Conservation (phyloP, 495 filamentous ascomycete genomes). For the Sphaerosporella brunnea region DNA sequence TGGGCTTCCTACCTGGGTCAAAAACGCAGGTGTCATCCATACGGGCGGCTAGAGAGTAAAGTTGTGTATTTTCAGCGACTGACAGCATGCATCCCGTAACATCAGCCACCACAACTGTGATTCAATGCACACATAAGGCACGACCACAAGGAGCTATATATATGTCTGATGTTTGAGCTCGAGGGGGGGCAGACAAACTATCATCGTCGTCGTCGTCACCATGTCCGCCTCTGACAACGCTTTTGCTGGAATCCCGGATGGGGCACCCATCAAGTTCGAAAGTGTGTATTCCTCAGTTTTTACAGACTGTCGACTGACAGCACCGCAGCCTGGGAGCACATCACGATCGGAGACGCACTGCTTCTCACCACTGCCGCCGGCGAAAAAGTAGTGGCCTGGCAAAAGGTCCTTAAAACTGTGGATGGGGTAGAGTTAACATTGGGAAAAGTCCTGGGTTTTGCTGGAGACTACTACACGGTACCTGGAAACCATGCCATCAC, state of each 20-base stretch:
- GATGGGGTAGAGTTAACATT: not conserved
- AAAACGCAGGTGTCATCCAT: too few species aligned
- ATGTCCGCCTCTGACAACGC: too few species aligned
- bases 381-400: not conserved
- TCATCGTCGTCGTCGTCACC: not conserved
- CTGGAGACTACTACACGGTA: not conserved
- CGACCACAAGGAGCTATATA: too few species aligned
- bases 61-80: too few species aligned
- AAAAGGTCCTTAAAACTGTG: not conserved
- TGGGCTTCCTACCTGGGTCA: too few species aligned
- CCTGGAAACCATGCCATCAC: not conserved
- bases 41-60: too few species aligned
- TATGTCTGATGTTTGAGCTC: too few species aligned
- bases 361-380: not conserved
- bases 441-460: not conserved
- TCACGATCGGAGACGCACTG: not conserved
- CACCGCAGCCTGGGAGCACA: not conserved
- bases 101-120: too few species aligned
- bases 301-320: not conserved
- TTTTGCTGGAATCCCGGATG: too few species aligned
- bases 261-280: conserved; percentile 1
- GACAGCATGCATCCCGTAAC: too few species aligned
- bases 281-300: not conserved
- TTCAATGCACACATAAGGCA: too few species aligned
- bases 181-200: too few species aligned